A percentile compares a stretch with the other conserved stretches of the same genome.
Evolutionary conservation across 176 grass and related monocot genomes (phyloP).

Genomic region (Pontederia paniculata): DNA sequence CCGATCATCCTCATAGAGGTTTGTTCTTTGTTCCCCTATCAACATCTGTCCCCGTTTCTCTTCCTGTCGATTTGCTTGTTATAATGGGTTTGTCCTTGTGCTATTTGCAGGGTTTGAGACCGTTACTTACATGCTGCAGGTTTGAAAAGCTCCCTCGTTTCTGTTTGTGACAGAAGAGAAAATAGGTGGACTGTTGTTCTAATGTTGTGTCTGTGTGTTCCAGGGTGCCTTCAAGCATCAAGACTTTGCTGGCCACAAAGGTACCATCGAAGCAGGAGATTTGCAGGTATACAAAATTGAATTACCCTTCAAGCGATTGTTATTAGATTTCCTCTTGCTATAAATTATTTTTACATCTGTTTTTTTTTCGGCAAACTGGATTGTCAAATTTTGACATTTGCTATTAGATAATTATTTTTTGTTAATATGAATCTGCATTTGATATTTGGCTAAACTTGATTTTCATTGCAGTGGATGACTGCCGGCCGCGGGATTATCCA

Average conservation of each 20-base stretch:
- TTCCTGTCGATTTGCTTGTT: background rate
- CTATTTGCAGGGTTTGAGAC: constrained; percentile 8
- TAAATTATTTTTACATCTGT: background rate
- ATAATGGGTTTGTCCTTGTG: no score
- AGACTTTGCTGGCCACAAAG: constrained; percentile 76
- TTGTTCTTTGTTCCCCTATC: background rate
- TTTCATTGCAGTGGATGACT: constrained; percentile 68
- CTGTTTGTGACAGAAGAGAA: background rate
- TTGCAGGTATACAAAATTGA: constrained; percentile 36
- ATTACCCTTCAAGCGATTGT: no score
- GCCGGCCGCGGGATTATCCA: constrained; percentile 71
- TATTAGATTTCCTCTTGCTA: background rate
- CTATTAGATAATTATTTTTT: no score
- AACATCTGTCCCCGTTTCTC: background rate
- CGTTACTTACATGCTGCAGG: constrained; percentile 13
- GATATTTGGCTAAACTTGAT: background rate
- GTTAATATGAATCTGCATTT: no score
- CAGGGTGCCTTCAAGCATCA: constrained; percentile 82
- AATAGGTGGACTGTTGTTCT: background rate
- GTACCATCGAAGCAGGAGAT: constrained; percentile 56
- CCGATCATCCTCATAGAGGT: constrained; percentile 20
- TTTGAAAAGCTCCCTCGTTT: background rate
- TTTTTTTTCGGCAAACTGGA: no score
- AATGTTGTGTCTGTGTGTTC: background rate
- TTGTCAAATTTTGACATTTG: no score